These are phyloP conservation scores for Penicillium sumatraense DNA, from an alignment of 2,329 filamentous ascomycete genomes.

Conservation along the genomic window DNA sequence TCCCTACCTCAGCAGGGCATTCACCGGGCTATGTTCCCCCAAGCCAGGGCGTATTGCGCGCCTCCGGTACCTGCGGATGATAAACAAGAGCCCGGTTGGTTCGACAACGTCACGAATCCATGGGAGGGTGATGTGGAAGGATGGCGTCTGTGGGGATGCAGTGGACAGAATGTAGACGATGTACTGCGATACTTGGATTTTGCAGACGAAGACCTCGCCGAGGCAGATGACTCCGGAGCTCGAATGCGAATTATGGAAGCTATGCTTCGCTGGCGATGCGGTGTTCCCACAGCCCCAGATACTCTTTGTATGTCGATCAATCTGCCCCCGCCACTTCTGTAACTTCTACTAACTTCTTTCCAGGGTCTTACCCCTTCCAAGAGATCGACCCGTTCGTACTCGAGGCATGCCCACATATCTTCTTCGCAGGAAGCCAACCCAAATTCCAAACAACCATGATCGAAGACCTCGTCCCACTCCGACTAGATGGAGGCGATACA, in stretches of 20 bases:
- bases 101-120: slow-evolving; percentile 90
- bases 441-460: slow-evolving; percentile 74
- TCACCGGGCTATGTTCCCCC: slow-evolving; percentile 88
- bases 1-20: slow-evolving; percentile 92
- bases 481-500: slow-evolving; percentile 38
- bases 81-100: slow-evolving; percentile 66
- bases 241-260: slow-evolving; percentile 89
- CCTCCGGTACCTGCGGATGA: slow-evolving; percentile 39
- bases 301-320: slow-evolving; percentile 78
- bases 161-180: slow-evolving; percentile 92
- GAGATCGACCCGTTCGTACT: slow-evolving; percentile 91
- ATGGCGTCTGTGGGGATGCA: slow-evolving; percentile 82
- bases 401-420: slow-evolving; percentile 83
- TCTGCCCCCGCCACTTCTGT: neutral
- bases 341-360: slow-evolving; percentile 14
- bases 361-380: slow-evolving; percentile 96
- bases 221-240: slow-evolving; percentile 62
- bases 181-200: slow-evolving; percentile 84
- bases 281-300: slow-evolving; percentile 92
- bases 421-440: slow-evolving; percentile 85
- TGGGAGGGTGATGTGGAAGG: slow-evolving; percentile 91
- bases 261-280: slow-evolving; percentile 89
- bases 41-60: slow-evolving; percentile 68
- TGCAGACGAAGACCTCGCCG: slow-evolving; percentile 30
- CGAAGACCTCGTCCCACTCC: slow-evolving; percentile 50